Evolutionary conservation across 768 basidiomycete species (phyloP).

Genomic region (Atractiella rhizophila): DNA sequence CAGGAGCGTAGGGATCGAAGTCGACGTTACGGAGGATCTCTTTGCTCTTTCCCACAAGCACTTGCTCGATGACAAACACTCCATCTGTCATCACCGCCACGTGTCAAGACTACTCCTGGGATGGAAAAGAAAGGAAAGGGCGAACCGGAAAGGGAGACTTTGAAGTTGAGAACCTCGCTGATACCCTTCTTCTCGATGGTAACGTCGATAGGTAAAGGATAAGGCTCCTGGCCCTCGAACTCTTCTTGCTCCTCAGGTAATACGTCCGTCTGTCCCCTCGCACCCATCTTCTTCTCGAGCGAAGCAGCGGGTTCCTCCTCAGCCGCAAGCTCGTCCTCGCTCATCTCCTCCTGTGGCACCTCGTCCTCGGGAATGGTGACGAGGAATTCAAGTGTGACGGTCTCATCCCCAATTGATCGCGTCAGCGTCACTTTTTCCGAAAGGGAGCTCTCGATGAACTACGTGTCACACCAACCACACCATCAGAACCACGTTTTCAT

Average conservation of each 20-base stretch:
- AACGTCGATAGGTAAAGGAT: constrained; percentile 30
- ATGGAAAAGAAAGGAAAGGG: neutral
- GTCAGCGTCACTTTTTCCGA: constrained; percentile 56
- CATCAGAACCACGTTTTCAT: neutral
- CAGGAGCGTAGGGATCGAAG: neutral
- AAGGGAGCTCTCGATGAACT: constrained; percentile 45
- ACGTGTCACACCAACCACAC: neutral
- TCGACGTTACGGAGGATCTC: neutral
- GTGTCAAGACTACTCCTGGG: neutral
- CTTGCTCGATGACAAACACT: too few species aligned
- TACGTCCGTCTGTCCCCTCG: too few species aligned
- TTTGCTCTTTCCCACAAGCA: neutral
- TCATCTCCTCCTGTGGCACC: too few species aligned
- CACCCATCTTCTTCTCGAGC: too few species aligned
- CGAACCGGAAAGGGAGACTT: constrained; percentile 28
- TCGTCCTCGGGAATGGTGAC: neutral
- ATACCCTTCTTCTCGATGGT: constrained; percentile 84
- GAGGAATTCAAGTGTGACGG: constrained; percentile 9
- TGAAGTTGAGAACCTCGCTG: constrained; percentile 77
- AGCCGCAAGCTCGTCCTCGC: too few species aligned
- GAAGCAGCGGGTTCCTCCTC: too few species aligned
- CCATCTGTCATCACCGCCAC: too few species aligned
- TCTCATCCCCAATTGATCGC: constrained; percentile 76
- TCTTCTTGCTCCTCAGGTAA: too few species aligned
- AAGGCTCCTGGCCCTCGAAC: too few species aligned